Evolutionary conservation across 2,329 filamentous ascomycete genomes (phyloP), one percentile per base, ranked within the genome.

Genomic region (Sordariomycetes sp.): DNA sequence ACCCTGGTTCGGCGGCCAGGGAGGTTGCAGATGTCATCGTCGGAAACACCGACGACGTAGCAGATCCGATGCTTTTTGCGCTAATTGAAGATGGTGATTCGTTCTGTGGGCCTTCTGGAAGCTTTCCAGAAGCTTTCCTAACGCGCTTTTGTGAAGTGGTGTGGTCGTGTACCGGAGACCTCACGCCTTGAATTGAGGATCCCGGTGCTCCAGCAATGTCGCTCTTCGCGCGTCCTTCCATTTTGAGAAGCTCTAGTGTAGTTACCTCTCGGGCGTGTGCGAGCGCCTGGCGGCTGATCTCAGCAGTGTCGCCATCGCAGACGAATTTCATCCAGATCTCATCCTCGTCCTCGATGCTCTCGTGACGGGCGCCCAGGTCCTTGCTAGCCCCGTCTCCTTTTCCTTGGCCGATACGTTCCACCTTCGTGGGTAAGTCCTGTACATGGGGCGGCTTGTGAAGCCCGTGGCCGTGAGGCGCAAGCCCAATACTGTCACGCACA

Each of bases 321-420:
- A 55, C 33, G 36, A 54, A 54, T 29, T 21, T 47, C 36, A 46
- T 51, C 52, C 46, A 55, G 6, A 51, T 38, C 24, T 49, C 45
- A 16, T 53, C 46, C 21, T 51, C 42, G 14, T 43, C 40, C 2
- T 35, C 35, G n/a, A n/a, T n/a, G n/a, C n/a, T n/a, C 23, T 15
- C 23, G 8, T 12, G 7, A 17, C 7, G 10, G 9, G 20, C 5
- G 17, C 32, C 12, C 12, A 8, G 7, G 15, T 10, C 21, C 8
- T 8, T 12, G 7, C 8, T 17, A 12, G 14, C 25, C 4, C 16
- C 11, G 9, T 35, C 33, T 6, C 11, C 9, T 15, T 12, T 23
- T 17, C 19, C 10, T 31, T 12, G 12, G 14, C 9, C n/a, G n/a
- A 17, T 9, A n/a, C 11, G 14, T 14, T 30, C n/a, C n/a, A n/a